These are phyloP conservation scores for Excoecaria agallocha DNA, from an alignment of 345 rosid genomes.

Conservation along the genomic window DNA sequence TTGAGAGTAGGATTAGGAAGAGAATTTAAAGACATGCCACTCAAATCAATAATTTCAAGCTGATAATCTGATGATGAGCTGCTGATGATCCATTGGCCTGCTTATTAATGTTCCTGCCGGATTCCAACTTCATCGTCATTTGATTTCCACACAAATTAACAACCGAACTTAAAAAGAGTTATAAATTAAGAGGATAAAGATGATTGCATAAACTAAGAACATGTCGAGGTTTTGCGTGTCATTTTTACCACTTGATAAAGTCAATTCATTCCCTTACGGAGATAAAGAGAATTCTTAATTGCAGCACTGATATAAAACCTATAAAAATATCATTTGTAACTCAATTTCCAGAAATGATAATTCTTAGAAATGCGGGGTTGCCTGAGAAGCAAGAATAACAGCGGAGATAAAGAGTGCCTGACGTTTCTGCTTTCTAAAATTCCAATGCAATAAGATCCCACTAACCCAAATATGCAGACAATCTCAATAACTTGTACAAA, in stretches of 20 bases:
- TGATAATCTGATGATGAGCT: neutral
- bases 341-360: neutral
- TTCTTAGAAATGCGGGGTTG: conserved; percentile 1
- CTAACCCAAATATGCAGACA: neutral
- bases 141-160: neutral
- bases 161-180: neutral
- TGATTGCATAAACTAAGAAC: neutral
- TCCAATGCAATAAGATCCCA: neutral
- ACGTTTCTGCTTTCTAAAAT: neutral
- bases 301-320: too few species aligned
- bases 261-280: conserved; percentile 13
- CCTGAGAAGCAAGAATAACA: conserved; percentile 70
- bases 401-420: conserved; percentile 65
- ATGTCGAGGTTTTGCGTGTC: conserved; percentile 27
- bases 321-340: neutral
- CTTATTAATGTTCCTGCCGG: conserved; percentile 9
- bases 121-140: conserved; percentile 10
- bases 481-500: neutral
- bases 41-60: conserved; percentile 48
- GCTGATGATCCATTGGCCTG: too few species aligned
- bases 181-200: neutral
- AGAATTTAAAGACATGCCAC: conserved; percentile 47
- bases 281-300: too few species aligned
- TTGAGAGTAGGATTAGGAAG: conserved; percentile 58
- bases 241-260: conserved; percentile 10